A percentile compares a stretch with the other conserved stretches of the same genome.
phyloP scores from a whole-genome alignment of 495 filamentous ascomycete genomes.

The Annulohypoxylon bovei region DNA sequence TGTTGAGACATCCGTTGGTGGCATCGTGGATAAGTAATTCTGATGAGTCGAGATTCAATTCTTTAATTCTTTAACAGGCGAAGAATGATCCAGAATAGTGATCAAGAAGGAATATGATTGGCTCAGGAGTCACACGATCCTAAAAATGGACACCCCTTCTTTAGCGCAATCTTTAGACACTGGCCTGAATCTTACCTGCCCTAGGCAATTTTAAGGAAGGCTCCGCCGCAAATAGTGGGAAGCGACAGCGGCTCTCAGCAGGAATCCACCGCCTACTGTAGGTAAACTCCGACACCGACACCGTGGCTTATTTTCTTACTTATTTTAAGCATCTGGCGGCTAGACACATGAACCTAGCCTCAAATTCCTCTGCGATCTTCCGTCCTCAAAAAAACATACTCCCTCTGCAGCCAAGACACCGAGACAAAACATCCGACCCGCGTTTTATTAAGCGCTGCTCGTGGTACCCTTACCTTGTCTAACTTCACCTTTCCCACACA shows the following conservation, averaged over 20 bases:
- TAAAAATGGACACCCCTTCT: not conserved
- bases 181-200: not conserved
- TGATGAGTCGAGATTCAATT: not conserved
- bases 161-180: not conserved
- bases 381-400: not conserved
- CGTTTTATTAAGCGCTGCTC: slow-evolving; percentile 40
- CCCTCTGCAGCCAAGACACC: not conserved
- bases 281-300: slow-evolving; percentile 1
- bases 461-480: slow-evolving; percentile 11
- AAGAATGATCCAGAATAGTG: slow-evolving; percentile 33
- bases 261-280: slow-evolving; percentile 17
- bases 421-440: slow-evolving; percentile 8
- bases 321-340: slow-evolving; percentile 43
- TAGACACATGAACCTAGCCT: slow-evolving; percentile 26
- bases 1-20: not conserved
- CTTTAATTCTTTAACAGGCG: not conserved
- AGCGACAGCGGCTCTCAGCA: slow-evolving; percentile 23
- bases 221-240: not conserved
- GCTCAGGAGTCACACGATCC: slow-evolving; percentile 13
- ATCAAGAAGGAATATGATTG: slow-evolving; percentile 23
- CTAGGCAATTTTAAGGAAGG: not conserved
- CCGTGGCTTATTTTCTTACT: slow-evolving; percentile 1
- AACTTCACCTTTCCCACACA: slow-evolving; percentile 7
- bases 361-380: not conserved
- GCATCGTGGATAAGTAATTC: slow-evolving; percentile 1